phyloP scores from a whole-genome alignment of 2,329 filamentous ascomycete genomes.

The Sporothrix schenckii region DNA sequence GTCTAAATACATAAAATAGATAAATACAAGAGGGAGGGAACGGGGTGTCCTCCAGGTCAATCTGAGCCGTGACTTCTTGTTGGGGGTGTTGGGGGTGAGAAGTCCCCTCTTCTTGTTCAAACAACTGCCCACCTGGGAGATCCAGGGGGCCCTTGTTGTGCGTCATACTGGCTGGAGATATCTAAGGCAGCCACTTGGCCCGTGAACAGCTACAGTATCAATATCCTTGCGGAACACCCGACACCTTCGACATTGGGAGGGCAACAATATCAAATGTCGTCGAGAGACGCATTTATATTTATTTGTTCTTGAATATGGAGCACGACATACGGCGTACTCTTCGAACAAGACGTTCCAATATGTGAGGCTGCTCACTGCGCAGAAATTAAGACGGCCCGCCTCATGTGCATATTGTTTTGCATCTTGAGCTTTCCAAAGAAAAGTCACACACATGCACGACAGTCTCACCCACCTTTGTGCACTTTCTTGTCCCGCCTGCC shows the following conservation, averaged over 20 bases:
- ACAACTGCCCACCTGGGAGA: too few species aligned
- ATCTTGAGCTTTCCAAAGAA: background rate
- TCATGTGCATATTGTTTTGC: background rate
- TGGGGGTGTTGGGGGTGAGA: background rate
- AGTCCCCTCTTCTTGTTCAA: background rate
- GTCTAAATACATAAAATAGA: background rate
- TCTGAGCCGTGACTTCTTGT: conserved; percentile 19
- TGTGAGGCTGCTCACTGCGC: conserved; percentile 22
- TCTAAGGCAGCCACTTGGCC: conserved; percentile 28
- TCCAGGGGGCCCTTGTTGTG: background rate
- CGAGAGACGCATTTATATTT: background rate
- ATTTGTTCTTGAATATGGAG: background rate
- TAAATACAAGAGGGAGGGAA: background rate
- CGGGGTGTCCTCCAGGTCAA: background rate
- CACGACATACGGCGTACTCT: background rate
- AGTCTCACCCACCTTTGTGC: background rate
- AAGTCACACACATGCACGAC: conserved; percentile 20
- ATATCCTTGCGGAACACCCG: background rate
- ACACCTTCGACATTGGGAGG: background rate
- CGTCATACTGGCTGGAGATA: background rate
- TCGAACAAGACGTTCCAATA: background rate
- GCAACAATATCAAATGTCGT: background rate
- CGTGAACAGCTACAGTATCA: conserved; percentile 14
- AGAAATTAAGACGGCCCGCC: background rate
- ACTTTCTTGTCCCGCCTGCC: background rate